Evolutionary conservation across 2,329 filamentous ascomycete species (phyloP), one percentile per base, ranked within the genome.

Genomic region (Dryadomyces sulphureus): DNA sequence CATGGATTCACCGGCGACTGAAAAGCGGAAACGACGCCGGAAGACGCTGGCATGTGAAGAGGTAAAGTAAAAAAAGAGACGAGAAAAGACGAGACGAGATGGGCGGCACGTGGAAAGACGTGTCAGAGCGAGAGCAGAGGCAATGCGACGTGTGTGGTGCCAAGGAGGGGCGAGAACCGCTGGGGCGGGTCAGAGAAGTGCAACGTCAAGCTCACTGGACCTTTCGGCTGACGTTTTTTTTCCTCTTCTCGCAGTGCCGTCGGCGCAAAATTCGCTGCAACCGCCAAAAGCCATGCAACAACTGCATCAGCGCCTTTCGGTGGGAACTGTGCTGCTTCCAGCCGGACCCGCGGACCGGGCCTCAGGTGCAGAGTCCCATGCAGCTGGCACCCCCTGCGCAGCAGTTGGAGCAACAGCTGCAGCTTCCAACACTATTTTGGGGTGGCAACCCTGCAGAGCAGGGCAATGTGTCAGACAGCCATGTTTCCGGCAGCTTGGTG

Each of bases 221-320:
- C n/a, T n/a, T n/a, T n/a, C n/a, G n/a, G 38, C 9, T 19, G 20
- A 22, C 25, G 8, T 3, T 6, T 7, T 30, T 17, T 4, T 12
- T n/a, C n/a, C n/a, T n/a, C n/a, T n/a, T n/a, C n/a, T n/a, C n/a
- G n/a, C 56, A 64, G 6, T 69, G 66, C 47, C 57, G 66, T 9
- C 58, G 56, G n/a, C 63, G 66, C 43, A 69, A 69, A 49, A 60
- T 68, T 16, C 57, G 60, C n/a, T 69, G 66, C 46, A 60, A 69
- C 46, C 58, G 63, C 27, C 57, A 62, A 21, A 52, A 51, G 4
- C 66, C 66, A 0, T 69, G 66, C 48, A 58, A 55, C 48, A 67
- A 67, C 48, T 69, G 66, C 43, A 47, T 62, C 4, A 58, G 60
- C 7, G 62, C 65, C 25, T 50, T 50, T 47, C 47, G 49, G 45